A percentile compares a stretch with the other conserved stretches of the same genome.
These are phyloP conservation scores for Bertia moriformis DNA, from an alignment of 2,329 filamentous ascomycete genomes.

Conservation along the genomic window DNA sequence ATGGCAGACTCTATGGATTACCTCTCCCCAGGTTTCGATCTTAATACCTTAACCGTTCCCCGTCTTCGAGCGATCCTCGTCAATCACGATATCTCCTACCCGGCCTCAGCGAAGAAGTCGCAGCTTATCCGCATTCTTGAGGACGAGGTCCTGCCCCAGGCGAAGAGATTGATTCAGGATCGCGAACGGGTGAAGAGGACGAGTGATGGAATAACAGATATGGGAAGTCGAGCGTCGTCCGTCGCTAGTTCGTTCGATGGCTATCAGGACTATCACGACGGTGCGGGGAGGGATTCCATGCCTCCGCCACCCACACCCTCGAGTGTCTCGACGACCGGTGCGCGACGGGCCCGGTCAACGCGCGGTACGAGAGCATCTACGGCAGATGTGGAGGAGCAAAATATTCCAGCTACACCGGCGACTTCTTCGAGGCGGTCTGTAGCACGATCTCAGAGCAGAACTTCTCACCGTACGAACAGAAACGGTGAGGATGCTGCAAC, in stretches of 20 bases:
- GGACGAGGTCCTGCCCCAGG: constrained; percentile 63
- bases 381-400: background rate
- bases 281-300: constrained; percentile 15
- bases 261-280: constrained; percentile 39
- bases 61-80: constrained; percentile 83
- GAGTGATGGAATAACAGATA: constrained; percentile 68
- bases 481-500: background rate
- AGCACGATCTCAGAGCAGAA: background rate
- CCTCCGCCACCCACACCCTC: constrained; percentile 1
- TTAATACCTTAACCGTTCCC: constrained; percentile 69
- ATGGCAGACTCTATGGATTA: constrained; percentile 57
- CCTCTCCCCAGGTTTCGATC: constrained; percentile 74
- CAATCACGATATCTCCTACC: constrained; percentile 72
- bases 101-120: constrained; percentile 79
- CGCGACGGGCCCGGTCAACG: background rate
- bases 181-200: constrained; percentile 71
- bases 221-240: constrained; percentile 46
- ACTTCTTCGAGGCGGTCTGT: background rate
- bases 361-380: background rate
- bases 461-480: background rate
- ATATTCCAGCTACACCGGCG: background rate
- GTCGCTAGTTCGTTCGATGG: constrained; percentile 45
- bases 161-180: constrained; percentile 60
- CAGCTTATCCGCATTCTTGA: constrained; percentile 77
- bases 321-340: background rate